A percentile compares a stretch with the other conserved stretches of the same genome.
phyloP scores from a whole-genome alignment of 169 alveolate genomes.

The Perkinsus olseni region DNA sequence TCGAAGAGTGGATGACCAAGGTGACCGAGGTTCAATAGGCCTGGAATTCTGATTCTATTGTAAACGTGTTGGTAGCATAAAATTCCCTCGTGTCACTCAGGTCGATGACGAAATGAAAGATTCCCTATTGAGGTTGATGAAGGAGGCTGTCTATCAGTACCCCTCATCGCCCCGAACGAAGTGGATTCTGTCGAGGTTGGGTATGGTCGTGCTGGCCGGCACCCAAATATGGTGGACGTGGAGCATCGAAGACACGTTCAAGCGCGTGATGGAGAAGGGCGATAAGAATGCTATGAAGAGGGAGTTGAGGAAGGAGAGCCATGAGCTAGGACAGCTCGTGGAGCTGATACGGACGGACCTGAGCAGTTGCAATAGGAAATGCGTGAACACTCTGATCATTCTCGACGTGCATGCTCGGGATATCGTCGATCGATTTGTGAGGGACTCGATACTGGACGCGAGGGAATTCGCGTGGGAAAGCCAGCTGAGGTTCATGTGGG shows the following conservation, averaged over 20 bases:
- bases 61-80: too few species aligned
- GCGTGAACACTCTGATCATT: slow-evolving; percentile 84
- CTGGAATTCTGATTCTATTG: too few species aligned
- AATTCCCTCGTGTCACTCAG: too few species aligned
- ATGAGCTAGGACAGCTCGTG: slow-evolving; percentile 69
- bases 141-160: slow-evolving; percentile 70
- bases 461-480: slow-evolving; percentile 89
- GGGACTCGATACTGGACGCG: slow-evolving; percentile 69
- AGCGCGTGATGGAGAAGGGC: slow-evolving; percentile 73
- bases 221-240: slow-evolving; percentile 91
- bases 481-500: slow-evolving; percentile 88
- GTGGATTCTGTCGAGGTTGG: slow-evolving; percentile 69
- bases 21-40: too few species aligned
- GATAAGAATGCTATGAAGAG: slow-evolving; percentile 85
- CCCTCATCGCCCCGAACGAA: slow-evolving; percentile 67
- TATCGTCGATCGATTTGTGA: slow-evolving; percentile 83
- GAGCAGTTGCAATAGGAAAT: slow-evolving; percentile 57
- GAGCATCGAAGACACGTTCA: slow-evolving; percentile 85
- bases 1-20: slow-evolving; percentile 79
- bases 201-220: slow-evolving; percentile 78
- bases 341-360: slow-evolving; percentile 74
- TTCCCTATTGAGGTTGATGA: slow-evolving; percentile 63
- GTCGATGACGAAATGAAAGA: slow-evolving; percentile 81
- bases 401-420: slow-evolving; percentile 94
- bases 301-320: slow-evolving; percentile 63